Conservation (phyloP, 352 stramenopile genomes). For the Phytophthora pini region DNA sequence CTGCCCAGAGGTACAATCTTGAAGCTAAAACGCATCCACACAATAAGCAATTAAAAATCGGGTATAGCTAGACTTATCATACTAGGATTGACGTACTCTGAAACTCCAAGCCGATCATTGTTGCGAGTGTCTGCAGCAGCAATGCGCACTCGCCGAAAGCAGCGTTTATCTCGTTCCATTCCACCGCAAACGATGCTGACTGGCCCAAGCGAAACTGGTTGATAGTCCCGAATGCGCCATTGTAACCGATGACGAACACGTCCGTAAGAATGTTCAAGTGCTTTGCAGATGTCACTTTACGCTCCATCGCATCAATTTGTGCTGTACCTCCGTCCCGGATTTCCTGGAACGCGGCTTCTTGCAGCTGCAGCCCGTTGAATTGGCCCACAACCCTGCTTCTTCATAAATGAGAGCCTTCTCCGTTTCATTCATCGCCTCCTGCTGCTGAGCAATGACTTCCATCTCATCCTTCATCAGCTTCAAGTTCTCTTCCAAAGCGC, state of each 20-base stretch:
- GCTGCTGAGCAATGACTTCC: conserved; percentile 50
- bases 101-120: conserved; percentile 69
- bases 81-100: conserved; percentile 61
- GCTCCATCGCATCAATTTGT: conserved; percentile 65
- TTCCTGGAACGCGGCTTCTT: conserved; percentile 57
- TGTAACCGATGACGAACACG: conserved; percentile 80
- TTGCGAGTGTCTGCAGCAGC: conserved; percentile 68
- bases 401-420: conserved; percentile 54
- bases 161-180: conserved; percentile 92
- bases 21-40: conserved; percentile 51
- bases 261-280: conserved; percentile 74
- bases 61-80: not conserved
- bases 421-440: conserved; percentile 58
- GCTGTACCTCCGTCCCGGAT: conserved; percentile 62
- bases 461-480: conserved; percentile 78
- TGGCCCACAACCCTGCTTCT: conserved; percentile 60
- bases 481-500: conserved; percentile 64
- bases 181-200: conserved; percentile 55
- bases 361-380: conserved; percentile 60
- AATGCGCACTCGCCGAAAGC: conserved; percentile 79
- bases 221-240: conserved; percentile 81
- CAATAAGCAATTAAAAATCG: conserved; percentile 6
- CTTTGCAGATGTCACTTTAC: conserved; percentile 46
- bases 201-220: conserved; percentile 86
- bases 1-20: conserved; percentile 88